Evolutionary conservation across 106 monocot species (phyloP).

Genomic region (Cymbidium sinense): DNA sequence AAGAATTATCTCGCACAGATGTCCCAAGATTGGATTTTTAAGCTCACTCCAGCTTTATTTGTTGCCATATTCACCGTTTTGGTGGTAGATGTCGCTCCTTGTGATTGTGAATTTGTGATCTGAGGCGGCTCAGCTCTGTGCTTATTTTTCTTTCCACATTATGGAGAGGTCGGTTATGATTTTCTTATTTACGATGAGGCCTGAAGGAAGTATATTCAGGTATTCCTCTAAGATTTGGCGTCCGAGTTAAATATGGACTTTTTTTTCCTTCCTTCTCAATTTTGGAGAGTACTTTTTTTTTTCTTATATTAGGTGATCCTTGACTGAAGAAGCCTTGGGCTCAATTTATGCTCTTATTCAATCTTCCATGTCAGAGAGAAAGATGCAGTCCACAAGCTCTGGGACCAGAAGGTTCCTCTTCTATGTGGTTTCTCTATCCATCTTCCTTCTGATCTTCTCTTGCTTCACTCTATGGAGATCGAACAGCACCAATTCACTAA

Average conservation of each 20-base stretch:
- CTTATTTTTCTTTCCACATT: background rate
- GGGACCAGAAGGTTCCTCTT: constrained; percentile 37
- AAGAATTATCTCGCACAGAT: background rate
- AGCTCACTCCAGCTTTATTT: background rate
- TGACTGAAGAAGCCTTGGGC: background rate
- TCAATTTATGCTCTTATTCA: background rate
- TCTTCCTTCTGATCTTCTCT: constrained; percentile 32
- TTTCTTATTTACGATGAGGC: background rate
- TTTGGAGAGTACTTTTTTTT: background rate
- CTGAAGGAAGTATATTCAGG: background rate
- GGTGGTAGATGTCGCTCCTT: background rate
- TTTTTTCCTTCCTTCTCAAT: background rate
- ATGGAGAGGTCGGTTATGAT: background rate
- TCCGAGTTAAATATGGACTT: background rate
- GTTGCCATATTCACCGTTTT: background rate
- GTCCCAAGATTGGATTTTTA: background rate
- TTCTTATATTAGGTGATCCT: background rate
- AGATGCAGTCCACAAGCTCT: constrained; percentile 16
- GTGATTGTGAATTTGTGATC: background rate
- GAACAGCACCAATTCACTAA: constrained; percentile 7
- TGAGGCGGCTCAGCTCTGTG: background rate
- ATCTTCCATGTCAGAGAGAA: constrained; percentile 13
- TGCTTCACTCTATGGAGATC: constrained; percentile 32
- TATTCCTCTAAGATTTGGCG: background rate
- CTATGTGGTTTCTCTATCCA: constrained; percentile 26